Conservation (phyloP, 768 basidiomycete genomes). For the Terana coerulea region DNA sequence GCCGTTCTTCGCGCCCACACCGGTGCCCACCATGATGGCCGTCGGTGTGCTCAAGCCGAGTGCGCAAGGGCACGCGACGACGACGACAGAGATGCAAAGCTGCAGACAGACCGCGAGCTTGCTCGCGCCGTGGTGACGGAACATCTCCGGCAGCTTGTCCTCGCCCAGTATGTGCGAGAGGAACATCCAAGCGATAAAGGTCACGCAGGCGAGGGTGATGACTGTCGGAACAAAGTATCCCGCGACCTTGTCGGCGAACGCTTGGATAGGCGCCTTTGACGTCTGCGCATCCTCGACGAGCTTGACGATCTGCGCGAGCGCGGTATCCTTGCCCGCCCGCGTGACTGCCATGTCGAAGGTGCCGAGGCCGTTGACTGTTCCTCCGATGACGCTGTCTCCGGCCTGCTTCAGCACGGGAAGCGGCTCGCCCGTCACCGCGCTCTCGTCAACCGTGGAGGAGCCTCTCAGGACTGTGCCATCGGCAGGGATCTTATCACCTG, state of each 20-base stretch:
- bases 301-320: conserved; percentile 92
- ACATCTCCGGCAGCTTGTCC: conserved; percentile 73
- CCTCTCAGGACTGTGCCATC: conserved; percentile 90
- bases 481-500: conserved; percentile 94
- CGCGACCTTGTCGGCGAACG: conserved; percentile 91
- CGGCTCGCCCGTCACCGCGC: conserved; percentile 94
- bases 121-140: conserved; percentile 77
- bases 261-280: conserved; percentile 96
- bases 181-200: conserved; percentile 82
- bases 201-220: conserved; percentile 74
- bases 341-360: conserved; percentile 96
- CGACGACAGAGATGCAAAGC: conserved; percentile 96
- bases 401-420: conserved; percentile 80
- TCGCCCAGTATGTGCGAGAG: conserved; percentile 57
- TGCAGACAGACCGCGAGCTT: conserved; percentile 90
- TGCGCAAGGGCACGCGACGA: conserved; percentile 98
- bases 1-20: conserved; percentile 93
- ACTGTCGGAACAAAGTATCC: conserved; percentile 95
- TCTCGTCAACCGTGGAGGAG: conserved; percentile 89
- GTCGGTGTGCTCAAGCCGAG: conserved; percentile 95
- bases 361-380: conserved; percentile 96
- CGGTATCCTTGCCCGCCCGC: conserved; percentile 94
- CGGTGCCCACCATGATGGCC: conserved; percentile 99
- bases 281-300: conserved; percentile 99
- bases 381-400: conserved; percentile 89